Base-by-base conservation (phyloP, 257 asterid species). In the Eucommia ulmoides region DNA sequence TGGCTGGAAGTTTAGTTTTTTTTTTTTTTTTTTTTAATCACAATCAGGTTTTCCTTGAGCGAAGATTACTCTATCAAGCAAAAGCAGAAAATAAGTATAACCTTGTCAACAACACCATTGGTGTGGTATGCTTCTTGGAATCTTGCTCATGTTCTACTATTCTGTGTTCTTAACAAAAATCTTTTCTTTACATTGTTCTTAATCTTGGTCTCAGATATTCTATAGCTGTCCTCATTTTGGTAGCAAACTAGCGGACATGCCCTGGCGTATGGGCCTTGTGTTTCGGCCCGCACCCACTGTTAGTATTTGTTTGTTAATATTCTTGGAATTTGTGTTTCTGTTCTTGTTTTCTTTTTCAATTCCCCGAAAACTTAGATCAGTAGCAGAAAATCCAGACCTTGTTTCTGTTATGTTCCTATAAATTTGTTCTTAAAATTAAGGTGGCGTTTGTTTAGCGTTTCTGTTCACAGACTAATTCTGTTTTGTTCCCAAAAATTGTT, bases 191-290 rank as follows among this genome's bases (percentile, higher is more conserved):
- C 44, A 33, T 29, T 7, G 7, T 29, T 29, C 38, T 29, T 29
- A 60, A 10, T 54, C 20, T 26, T 42, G 50, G 62, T 53, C 68
- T 65, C 76, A 91, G 99, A 82, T 91, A 52, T 91, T 91, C 80
- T 91, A 91, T 56, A 86, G 99, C 63, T 91, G 99, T 65, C 99
- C 99, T 1, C 99, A 91, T 67, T 81, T 86, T 65, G 99, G 99
- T 56, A 91, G 99, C 80, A 91, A 83, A 81, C 99, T 91, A 44
- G 99, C 96, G 1, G 96, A 91, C 74, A 75, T 83, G 95, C 96
- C 99, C 53, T 86, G 99, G 94, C 81, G 84, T 38, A 86, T 91
- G 94, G 99, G 96, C 63, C 75, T 83, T 68, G 99, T 86, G 48
- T 74, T 91, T 65, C 99, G 96, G 59, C 99, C 99, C 74, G 96